Evolutionary conservation across 805 yeast genomes (phyloP).

Genomic region (Cyberlindnera japonica): DNA sequence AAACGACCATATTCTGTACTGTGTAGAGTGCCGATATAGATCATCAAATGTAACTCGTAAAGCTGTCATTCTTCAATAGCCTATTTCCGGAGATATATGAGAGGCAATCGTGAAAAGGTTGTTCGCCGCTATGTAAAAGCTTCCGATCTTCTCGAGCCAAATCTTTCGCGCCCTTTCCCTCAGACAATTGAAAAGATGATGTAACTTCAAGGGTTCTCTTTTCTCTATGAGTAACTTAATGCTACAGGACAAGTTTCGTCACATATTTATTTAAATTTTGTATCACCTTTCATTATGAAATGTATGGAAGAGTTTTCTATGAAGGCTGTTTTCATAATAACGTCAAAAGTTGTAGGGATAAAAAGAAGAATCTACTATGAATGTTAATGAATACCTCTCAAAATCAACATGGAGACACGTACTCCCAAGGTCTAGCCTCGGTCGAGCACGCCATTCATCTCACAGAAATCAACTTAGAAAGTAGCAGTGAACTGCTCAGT

Average conservation of each 20-base stretch:
- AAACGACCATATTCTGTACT: conserved; percentile 83
- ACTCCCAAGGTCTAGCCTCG: conserved; percentile 10
- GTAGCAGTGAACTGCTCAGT: conserved; percentile 92
- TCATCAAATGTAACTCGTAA: conserved; percentile 71
- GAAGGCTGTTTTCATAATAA: conserved; percentile 23
- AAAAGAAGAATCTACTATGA: conserved; percentile 22
- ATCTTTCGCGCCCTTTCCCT: too few relatives aligned
- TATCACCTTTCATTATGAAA: conserved; percentile 17
- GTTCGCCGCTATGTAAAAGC: neutral
- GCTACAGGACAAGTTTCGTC: neutral
- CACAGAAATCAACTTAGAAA: conserved; percentile 45
- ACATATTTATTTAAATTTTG: conserved; percentile 8
- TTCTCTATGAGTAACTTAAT: too few relatives aligned
- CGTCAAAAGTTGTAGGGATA: conserved; percentile 20
- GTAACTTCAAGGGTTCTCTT: too few relatives aligned
- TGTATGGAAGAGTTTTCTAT: conserved; percentile 17
- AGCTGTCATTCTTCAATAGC: conserved; percentile 9
- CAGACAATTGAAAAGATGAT: too few relatives aligned
- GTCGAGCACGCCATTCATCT: conserved; percentile 1
- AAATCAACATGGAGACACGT: conserved; percentile 10
- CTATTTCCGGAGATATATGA: neutral
- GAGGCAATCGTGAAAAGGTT: neutral
- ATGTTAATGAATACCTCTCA: conserved; percentile 19
- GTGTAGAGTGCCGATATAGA: conserved; percentile 81
- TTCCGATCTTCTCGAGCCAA: neutral